Evolutionary conservation across 2,329 filamentous ascomycete genomes (phyloP).

Genomic region (Fusarium concolor): DNA sequence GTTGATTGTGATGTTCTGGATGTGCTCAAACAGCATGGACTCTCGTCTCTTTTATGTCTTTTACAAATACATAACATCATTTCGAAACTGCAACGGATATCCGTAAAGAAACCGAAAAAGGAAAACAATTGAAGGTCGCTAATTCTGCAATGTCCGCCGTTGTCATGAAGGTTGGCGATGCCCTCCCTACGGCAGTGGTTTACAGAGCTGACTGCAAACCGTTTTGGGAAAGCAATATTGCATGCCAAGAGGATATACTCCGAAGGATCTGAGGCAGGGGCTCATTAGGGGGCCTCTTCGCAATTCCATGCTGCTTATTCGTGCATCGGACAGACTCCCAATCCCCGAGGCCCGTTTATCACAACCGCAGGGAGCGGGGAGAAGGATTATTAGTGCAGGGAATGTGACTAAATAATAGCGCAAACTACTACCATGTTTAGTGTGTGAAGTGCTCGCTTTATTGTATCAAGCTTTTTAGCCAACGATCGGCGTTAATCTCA

Average conservation of each 20-base stretch:
- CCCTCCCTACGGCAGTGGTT: background rate
- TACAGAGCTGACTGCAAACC: background rate
- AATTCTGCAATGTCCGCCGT: background rate
- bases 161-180: background rate
- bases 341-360: background rate
- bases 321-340: background rate
- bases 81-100: background rate
- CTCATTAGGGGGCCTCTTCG: background rate
- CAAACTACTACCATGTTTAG: fast-evolving
- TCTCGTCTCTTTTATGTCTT: slow-evolving; percentile 13
- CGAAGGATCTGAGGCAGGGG: background rate
- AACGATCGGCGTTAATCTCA: background rate
- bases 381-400: background rate
- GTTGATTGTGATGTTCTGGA: slow-evolving; percentile 3
- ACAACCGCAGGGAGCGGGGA: background rate
- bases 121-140: slow-evolving; percentile 29
- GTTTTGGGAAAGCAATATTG: slow-evolving; percentile 8
- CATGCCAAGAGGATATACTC: background rate
- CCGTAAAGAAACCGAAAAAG: slow-evolving; percentile 3
- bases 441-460: fast-evolving
- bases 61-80: background rate
- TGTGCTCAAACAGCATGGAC: background rate
- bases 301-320: background rate
- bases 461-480: background rate
- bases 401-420: background rate